Evolutionary conservation across 768 basidiomycete genomes (phyloP).

Genomic region (Lentinula sp.): DNA sequence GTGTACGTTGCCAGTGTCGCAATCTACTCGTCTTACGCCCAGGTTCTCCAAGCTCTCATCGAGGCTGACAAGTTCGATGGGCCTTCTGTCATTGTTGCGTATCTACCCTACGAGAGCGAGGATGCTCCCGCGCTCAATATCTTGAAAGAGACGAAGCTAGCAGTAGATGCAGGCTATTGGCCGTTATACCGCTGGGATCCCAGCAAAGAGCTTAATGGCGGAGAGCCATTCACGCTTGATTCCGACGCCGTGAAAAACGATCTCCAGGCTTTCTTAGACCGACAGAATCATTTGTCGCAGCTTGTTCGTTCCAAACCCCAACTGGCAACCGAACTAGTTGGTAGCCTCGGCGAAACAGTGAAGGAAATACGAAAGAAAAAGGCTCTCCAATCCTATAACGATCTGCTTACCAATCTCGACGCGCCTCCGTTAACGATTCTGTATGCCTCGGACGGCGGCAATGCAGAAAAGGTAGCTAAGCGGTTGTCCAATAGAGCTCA

Average conservation of each 20-base stretch:
- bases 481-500: slow-evolving; percentile 77
- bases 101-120: slow-evolving; percentile 85
- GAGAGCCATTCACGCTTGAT: slow-evolving; percentile 89
- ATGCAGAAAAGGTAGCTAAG: slow-evolving; percentile 96
- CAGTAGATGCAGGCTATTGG: slow-evolving; percentile 96
- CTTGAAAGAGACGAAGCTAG: slow-evolving; percentile 96
- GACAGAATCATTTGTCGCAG: slow-evolving; percentile 95
- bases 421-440: slow-evolving; percentile 84
- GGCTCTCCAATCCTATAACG: slow-evolving; percentile 79
- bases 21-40: slow-evolving; percentile 92
- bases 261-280: slow-evolving; percentile 87
- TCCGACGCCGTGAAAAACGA: slow-evolving; percentile 93
- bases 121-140: slow-evolving; percentile 76
- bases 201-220: slow-evolving; percentile 62
- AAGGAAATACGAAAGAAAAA: slow-evolving; percentile 77
- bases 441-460: slow-evolving; percentile 94
- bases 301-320: slow-evolving; percentile 77
- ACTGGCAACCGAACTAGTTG: slow-evolving; percentile 76
- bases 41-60: slow-evolving; percentile 84
- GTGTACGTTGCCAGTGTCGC: slow-evolving; percentile 95
- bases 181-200: slow-evolving; percentile 98
- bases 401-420: slow-evolving; percentile 77
- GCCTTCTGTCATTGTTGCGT: slow-evolving; percentile 88
- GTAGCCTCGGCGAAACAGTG: slow-evolving; percentile 78
- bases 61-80: slow-evolving; percentile 91